phyloP scores from a whole-genome alignment of 108 stramenopile species.

The Epipyxis sp. region DNA sequence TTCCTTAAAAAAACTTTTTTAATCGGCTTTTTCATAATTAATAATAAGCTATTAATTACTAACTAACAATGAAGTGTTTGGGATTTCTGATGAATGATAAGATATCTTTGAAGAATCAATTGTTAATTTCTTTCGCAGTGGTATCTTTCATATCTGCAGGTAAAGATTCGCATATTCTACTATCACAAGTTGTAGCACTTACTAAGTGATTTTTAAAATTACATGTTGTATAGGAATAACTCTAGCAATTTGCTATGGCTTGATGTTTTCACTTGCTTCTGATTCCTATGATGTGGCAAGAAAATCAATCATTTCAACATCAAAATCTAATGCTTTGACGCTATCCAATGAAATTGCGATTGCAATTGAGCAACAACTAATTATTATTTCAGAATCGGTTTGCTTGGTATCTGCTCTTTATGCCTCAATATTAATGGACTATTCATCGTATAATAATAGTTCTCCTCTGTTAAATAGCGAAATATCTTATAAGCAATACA shows the following conservation, averaged over 20 bases:
- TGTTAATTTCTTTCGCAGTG: background rate
- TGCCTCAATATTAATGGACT: background rate
- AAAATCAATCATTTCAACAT: background rate
- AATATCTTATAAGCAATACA: constrained; percentile 1
- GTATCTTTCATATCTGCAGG: background rate
- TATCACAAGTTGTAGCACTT: too few relatives aligned
- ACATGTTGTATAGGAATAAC: constrained; percentile 1
- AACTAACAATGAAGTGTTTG: too few relatives aligned
- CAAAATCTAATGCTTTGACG: background rate
- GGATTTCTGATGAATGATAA: too few relatives aligned
- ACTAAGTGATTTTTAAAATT: too few relatives aligned
- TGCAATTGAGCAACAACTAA: background rate
- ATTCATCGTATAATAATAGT: background rate
- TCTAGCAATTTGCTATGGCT: background rate
- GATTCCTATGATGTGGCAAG: background rate
- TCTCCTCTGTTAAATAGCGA: background rate
- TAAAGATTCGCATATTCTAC: too few relatives aligned
- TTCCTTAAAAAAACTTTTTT: too few relatives aligned
- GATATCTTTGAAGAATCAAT: background rate
- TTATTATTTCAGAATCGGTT: background rate
- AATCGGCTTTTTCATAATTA: too few relatives aligned
- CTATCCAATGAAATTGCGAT: background rate
- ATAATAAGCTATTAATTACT: too few relatives aligned
- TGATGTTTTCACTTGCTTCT: background rate
- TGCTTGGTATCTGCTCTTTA: background rate